Percentiles rank a stretch among this genome's conserved stretches.
phyloP scores from a whole-genome alignment of 176 grass and related monocot species.

The Neostapfia colusana region DNA sequence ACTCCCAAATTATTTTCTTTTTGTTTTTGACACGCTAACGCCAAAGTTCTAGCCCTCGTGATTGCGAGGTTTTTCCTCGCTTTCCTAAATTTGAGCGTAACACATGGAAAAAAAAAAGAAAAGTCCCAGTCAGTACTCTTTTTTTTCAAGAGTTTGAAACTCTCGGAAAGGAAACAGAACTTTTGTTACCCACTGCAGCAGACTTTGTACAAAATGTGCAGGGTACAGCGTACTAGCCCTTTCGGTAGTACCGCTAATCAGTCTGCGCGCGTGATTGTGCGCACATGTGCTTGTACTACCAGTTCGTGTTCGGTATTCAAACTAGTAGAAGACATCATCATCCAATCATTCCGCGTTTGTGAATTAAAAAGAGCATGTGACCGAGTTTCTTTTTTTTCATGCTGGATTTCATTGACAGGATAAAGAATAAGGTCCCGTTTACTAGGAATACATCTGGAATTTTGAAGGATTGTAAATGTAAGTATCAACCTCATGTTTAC shows the following conservation, averaged over 20 bases:
- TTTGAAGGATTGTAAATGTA: not conserved
- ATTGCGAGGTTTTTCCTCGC: not conserved
- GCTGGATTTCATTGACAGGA: not conserved
- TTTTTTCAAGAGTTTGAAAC: not conserved
- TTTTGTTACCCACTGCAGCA: not conserved
- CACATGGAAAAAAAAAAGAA: not conserved
- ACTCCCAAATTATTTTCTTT: too few species aligned
- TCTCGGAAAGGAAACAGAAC: not conserved
- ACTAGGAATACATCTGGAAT: not conserved
- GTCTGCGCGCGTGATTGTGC: not conserved
- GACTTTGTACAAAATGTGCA: not conserved
- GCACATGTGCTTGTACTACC: constrained; percentile 3
- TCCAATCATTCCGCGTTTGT: not conserved
- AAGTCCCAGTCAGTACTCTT: too few species aligned
- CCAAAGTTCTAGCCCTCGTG: not conserved
- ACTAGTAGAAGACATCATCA: not conserved
- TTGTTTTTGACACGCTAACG: too few species aligned
- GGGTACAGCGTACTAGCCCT: not conserved
- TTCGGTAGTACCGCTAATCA: not conserved
- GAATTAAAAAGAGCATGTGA: not conserved
- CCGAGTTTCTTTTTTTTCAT: too few species aligned
- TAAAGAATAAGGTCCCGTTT: not conserved
- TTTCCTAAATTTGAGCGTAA: not conserved
- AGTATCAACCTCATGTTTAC: not conserved
- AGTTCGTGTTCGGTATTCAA: not conserved